Evolutionary conservation across 2,329 filamentous ascomycete genomes (phyloP), one percentile per base, ranked within the genome.

Genomic region (Chaetomiaceae sp.): DNA sequence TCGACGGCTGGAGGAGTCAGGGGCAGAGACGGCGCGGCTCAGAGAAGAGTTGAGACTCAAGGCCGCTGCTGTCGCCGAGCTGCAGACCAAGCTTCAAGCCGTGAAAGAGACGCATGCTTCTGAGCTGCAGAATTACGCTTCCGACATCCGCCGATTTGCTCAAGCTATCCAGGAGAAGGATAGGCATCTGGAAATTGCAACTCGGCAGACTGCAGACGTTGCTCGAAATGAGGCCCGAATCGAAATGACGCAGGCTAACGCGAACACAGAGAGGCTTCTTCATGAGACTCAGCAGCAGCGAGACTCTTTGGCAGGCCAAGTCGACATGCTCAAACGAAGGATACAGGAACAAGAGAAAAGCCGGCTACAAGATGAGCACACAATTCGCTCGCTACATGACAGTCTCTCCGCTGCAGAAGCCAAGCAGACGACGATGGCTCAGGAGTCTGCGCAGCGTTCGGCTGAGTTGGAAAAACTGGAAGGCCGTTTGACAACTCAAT

Each of bases 151-250:
- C 6, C 44, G 52, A 29, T 47, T 62, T 14, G 51, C 43, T 6
- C 48, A 52, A 11, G 17, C 48, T 18, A n/a, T 61, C 8, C 38
- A 54, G 9, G 47, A 58, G 11, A 47, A 46, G 45, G 42, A 63
- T 15, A 27, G 43, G 37, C 26, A 47, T n/a, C 15, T 49, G 52
- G 47, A 17, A 10, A 18, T 12, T 12, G 45, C 36, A 6, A 45
- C 45, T 18, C 51, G 62, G 2, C 45, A 58, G 24, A 62, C 64
- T 12, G 45, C 60, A 1, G 51, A 63, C 24, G 49, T 53, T 12
- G 65, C 63, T 18, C 60, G 61, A 1, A 51, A 45, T 8, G 59
- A 68, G 48, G 61, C 63, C n/a, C 55, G 60, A n/a, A 38, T 46
- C n/a, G 58, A 55, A 15, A 51, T 65, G 30, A 52, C 57, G 17